Conservation (phyloP, 2,329 filamentous ascomycete genomes). For the Cladophialophora yegresii region DNA sequence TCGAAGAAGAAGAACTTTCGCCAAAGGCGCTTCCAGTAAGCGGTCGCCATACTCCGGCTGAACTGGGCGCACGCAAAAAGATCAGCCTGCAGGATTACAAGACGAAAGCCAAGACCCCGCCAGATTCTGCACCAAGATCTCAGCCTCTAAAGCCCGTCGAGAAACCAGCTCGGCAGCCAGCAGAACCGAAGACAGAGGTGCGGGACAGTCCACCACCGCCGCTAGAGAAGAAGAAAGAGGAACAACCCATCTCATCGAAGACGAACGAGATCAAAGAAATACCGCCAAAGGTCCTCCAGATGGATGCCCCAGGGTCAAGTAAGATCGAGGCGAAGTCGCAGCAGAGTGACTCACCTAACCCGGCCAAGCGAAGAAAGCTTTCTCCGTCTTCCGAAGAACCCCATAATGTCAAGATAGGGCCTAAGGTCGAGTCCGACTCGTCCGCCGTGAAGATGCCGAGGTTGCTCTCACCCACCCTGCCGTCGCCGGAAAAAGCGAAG, state of each 20-base stretch:
- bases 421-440: slow-evolving; percentile 16
- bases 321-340: slow-evolving; percentile 2
- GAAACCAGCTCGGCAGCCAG: not conserved
- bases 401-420: not conserved
- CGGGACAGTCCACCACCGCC: not conserved
- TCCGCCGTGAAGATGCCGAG: slow-evolving; percentile 29
- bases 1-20: slow-evolving; percentile 47
- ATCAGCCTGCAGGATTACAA: slow-evolving; percentile 64
- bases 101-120: slow-evolving; percentile 52
- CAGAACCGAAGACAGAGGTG: not conserved
- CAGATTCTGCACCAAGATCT: slow-evolving; percentile 12
- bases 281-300: slow-evolving; percentile 2
- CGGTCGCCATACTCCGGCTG: slow-evolving; percentile 46
- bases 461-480: slow-evolving; percentile 34
- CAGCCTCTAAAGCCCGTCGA: slow-evolving; percentile 6
- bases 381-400: slow-evolving; percentile 37
- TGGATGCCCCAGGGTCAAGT: slow-evolving; percentile 19
- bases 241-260: not conserved
- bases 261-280: not conserved
- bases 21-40: slow-evolving; percentile 41
- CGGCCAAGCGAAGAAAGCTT: slow-evolving; percentile 46
- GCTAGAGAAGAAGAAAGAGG: slow-evolving; percentile 14
- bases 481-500: slow-evolving; percentile 30
- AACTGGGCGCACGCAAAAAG: slow-evolving; percentile 57
- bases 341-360: slow-evolving; percentile 36